Percentiles rank a stretch among this genome's conserved stretches.
phyloP scores from a whole-genome alignment of 345 rosid genomes.

The Citrus glauca region DNA sequence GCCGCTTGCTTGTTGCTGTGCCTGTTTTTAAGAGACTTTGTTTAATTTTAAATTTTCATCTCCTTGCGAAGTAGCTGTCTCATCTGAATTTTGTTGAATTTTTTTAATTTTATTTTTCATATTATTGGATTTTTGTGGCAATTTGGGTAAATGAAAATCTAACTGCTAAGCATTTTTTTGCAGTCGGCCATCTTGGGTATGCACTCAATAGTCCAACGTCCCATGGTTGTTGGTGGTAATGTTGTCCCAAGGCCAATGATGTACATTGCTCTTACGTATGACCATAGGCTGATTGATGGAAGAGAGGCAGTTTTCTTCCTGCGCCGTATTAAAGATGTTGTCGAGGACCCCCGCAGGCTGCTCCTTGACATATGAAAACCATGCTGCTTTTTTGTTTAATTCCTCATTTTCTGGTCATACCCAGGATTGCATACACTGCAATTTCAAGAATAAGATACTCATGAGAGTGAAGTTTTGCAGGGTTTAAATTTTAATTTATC shows the following conservation, averaged over 20 bases:
- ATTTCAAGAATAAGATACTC: constrained; percentile 20
- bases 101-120: neutral
- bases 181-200: constrained; percentile 94
- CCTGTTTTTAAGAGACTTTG: neutral
- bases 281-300: constrained; percentile 86
- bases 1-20: neutral
- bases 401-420: constrained; percentile 10
- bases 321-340: constrained; percentile 86
- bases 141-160: neutral
- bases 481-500: constrained; percentile 18
- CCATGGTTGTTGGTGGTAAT: constrained; percentile 81
- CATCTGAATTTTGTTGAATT: neutral
- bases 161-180: neutral
- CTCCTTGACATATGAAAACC: constrained; percentile 59
- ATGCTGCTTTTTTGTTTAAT: neutral
- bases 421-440: neutral
- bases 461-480: constrained; percentile 30
- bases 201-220: constrained; percentile 83
- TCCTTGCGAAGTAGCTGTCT: neutral
- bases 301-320: constrained; percentile 91
- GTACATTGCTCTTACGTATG: constrained; percentile 86
- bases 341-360: constrained; percentile 85
- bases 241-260: constrained; percentile 88
- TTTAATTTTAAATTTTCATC: neutral
- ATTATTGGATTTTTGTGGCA: neutral